Conservation (phyloP, 495 filamentous ascomycete genomes). For the Peziza echinospora region DNA sequence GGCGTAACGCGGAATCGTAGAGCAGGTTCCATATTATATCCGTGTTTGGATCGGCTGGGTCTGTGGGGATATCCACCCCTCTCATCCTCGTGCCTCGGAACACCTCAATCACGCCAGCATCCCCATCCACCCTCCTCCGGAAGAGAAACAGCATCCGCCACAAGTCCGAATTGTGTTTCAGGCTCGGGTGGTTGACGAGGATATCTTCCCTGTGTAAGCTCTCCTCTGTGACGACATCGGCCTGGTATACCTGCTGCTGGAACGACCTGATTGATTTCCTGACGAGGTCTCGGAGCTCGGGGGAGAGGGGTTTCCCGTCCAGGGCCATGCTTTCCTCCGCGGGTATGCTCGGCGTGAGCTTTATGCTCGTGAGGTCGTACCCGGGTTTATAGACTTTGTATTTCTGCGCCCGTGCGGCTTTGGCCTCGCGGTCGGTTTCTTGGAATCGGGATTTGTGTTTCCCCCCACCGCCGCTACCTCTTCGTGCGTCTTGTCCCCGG, state of each 20-base stretch:
- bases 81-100: conserved; percentile 12
- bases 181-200: conserved; percentile 9
- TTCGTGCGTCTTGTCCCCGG: no score
- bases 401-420: no score
- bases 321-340: no score
- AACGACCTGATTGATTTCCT: background rate
- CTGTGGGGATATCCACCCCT: conserved; percentile 10
- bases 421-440: no score
- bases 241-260: conserved; percentile 4
- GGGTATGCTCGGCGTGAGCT: no score
- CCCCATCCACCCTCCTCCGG: conserved; percentile 7
- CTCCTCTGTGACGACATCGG: conserved; percentile 4
- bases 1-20: conserved; percentile 4
- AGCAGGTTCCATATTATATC: conserved; percentile 11
- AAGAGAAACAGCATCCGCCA: conserved; percentile 14
- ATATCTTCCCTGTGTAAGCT: conserved; percentile 1
- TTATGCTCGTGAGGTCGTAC: no score
- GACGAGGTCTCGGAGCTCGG: background rate
- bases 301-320: no score
- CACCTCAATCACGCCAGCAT: conserved; percentile 11
- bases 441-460: no score
- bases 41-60: conserved; percentile 4
- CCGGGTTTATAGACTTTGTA: no score
- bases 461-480: no score
- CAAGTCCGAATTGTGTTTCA: conserved; percentile 3